A percentile compares a stretch with the other conserved stretches of the same genome.
These are phyloP conservation scores for Oryza punctata DNA, from an alignment of 176 grass and related monocot genomes.

Conservation along the genomic window DNA sequence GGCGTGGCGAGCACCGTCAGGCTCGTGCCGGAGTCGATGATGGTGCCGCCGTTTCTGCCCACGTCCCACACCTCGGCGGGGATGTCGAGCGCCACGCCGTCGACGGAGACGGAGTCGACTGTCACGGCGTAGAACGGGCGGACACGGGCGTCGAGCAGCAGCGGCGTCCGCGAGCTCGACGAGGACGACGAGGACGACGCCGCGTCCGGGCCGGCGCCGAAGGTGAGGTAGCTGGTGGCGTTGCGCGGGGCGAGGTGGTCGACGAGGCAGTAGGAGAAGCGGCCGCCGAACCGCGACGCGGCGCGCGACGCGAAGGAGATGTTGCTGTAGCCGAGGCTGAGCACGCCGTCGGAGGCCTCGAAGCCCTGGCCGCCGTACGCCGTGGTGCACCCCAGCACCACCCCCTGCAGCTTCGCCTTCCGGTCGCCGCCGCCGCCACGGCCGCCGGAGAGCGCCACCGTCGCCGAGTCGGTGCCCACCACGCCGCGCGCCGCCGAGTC, in stretches of 20 bases:
- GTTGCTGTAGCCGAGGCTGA: conserved; percentile 85
- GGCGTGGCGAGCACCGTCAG: conserved; percentile 66
- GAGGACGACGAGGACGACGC: neutral
- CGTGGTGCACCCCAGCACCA: conserved; percentile 86
- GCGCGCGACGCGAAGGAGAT: conserved; percentile 81
- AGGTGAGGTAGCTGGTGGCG: conserved; percentile 80
- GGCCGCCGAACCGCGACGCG: conserved; percentile 66
- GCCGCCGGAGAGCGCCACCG: conserved; percentile 49
- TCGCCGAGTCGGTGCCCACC: conserved; percentile 75
- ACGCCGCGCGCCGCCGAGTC: conserved; percentile 60
- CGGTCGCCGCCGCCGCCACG: neutral
- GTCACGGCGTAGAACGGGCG: conserved; percentile 71
- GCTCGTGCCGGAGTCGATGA: conserved; percentile 88
- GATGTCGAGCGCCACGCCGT: conserved; percentile 50
- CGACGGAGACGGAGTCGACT: conserved; percentile 51
- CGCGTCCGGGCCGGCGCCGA: conserved; percentile 35
- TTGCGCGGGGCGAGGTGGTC: conserved; percentile 92
- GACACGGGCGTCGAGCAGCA: conserved; percentile 58
- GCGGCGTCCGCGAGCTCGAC: conserved; percentile 32
- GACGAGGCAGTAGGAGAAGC: conserved; percentile 99
- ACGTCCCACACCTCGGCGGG: conserved; percentile 66
- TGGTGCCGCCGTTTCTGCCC: conserved; percentile 55
- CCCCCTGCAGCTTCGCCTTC: conserved; percentile 61
- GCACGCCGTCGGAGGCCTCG: conserved; percentile 74
- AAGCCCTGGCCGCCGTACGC: conserved; percentile 60